Evolutionary conservation across 768 basidiomycete species (phyloP), one percentile per base, ranked within the genome.

Genomic region (Strobilomyces dryophilus): DNA sequence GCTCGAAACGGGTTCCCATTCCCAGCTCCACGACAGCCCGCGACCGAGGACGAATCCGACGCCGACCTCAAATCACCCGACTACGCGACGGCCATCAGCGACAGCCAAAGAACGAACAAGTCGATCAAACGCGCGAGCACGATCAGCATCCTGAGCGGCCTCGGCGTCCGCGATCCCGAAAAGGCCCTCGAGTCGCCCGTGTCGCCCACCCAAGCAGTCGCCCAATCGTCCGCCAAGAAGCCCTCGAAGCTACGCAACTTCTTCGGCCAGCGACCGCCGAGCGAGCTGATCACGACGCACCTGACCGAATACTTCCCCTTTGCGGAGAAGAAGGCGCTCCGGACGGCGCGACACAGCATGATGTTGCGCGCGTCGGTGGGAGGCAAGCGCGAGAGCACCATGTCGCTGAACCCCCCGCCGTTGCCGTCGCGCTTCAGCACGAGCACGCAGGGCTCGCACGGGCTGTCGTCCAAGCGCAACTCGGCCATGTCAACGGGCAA

Each of bases 221-320:
- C 56, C 0, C 61, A 63, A 24, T 45, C 59, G 8, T 36, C 65
- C 3, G 15, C 56, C 35, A 70, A 81, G 60, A 73, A 77, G 9
- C 81, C 85, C 4, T 80, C 81, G 20, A 94, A 92, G 64, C 68
- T 94, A 44, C 89, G 89, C 70, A 94, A 93, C 76, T 99, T 98
- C 77, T 95, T 98, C 61, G 97, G 95, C 15, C 97, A 98, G 64
- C 89, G 97, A 37, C 97, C 97, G 0, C 95, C 97, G 0, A 92
- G 89, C 72, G 97, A 98, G 70, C 83, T 98, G 57, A 98, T 98
- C 74, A 91, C 95, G 24, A 95, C 78, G 8, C 95, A 98, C 66
- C 71, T 98, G 47, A 84, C 88, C 18, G 95, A 97, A 55, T 99
- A 89, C 76, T 99, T 99, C 83, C 97, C 97, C 1, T 80, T 81